A percentile compares a stretch with the other conserved stretches of the same genome.
phyloP scores from a whole-genome alignment of 108 stramenopile genomes.

The Licmophora abbreviata region DNA sequence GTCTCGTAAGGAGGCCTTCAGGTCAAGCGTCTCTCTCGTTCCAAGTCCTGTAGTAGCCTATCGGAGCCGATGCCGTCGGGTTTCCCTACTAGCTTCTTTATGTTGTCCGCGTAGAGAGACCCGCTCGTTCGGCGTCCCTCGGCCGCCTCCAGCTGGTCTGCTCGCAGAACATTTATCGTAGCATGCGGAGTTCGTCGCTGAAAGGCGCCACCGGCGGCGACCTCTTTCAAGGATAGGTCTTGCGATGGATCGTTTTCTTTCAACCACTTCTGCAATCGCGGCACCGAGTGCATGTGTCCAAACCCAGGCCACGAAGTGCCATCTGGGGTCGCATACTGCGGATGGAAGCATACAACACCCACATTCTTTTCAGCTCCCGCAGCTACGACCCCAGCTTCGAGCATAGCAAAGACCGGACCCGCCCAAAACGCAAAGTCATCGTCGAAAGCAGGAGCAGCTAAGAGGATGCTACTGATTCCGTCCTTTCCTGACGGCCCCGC shows the following conservation, averaged over 20 bases:
- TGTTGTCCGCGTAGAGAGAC: slow-evolving; percentile 56
- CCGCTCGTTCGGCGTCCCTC: slow-evolving; percentile 47
- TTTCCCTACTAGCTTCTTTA: slow-evolving; percentile 34
- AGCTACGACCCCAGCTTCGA: slow-evolving; percentile 65
- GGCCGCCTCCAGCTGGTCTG: slow-evolving; percentile 70
- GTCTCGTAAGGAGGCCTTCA: no score
- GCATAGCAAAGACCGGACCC: slow-evolving; percentile 74
- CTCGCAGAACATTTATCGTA: slow-evolving; percentile 70
- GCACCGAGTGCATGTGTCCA: slow-evolving; percentile 81
- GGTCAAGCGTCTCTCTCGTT: slow-evolving; percentile 31
- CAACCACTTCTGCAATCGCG: slow-evolving; percentile 63
- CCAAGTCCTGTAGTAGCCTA: slow-evolving; percentile 43
- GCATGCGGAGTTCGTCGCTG: slow-evolving; percentile 77
- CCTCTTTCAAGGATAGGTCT: slow-evolving; percentile 33
- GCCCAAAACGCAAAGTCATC: slow-evolving; percentile 59
- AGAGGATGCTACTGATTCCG: slow-evolving; percentile 59
- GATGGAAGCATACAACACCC: slow-evolving; percentile 83
- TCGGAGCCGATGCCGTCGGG: slow-evolving; percentile 41
- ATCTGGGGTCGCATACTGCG: slow-evolving; percentile 61
- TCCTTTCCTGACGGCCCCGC: slow-evolving; percentile 49
- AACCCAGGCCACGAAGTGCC: slow-evolving; percentile 76
- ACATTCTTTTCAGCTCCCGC: slow-evolving; percentile 48
- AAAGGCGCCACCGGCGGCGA: slow-evolving; percentile 80
- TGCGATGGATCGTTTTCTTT: slow-evolving; percentile 10
- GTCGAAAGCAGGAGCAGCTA: slow-evolving; percentile 73